Conservation (phyloP, 2,329 filamentous ascomycete genomes). For the Colletotrichum lindemuthianum region DNA sequence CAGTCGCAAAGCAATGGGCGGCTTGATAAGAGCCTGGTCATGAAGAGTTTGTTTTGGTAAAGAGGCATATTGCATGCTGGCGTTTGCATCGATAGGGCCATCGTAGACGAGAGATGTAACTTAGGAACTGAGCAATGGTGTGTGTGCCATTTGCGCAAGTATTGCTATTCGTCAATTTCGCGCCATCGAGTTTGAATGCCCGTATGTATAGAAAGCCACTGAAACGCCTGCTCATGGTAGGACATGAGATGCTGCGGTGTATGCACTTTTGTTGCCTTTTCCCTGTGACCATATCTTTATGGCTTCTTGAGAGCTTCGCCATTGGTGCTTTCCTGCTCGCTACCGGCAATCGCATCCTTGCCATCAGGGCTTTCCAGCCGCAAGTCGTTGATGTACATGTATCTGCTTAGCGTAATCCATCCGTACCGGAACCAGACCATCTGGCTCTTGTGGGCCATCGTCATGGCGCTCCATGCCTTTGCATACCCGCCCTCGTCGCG, state of each 20-base stretch:
- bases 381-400: conserved; percentile 96
- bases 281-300: background rate
- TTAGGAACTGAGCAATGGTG: no score
- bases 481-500: conserved; percentile 63
- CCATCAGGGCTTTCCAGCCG: conserved; percentile 57
- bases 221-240: conserved; percentile 25
- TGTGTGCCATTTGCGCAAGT: no score
- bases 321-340: background rate
- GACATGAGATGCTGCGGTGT: conserved; percentile 9
- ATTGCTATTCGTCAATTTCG: no score
- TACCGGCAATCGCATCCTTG: conserved; percentile 41
- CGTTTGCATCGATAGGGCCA: background rate
- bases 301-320: background rate
- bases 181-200: no score
- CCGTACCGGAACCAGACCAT: conserved; percentile 99
- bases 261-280: background rate
- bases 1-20: background rate
- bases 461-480: conserved; percentile 86
- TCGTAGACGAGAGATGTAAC: background rate
- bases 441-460: conserved; percentile 88
- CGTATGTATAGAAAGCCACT: background rate
- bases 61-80: background rate
- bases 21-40: background rate
- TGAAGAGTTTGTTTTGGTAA: conserved; percentile 18
- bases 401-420: conserved; percentile 90